Evolutionary conservation across 2,329 filamentous ascomycete genomes (phyloP), one percentile per base, ranked within the genome.

Genomic region (Fusarium algeriense): DNA sequence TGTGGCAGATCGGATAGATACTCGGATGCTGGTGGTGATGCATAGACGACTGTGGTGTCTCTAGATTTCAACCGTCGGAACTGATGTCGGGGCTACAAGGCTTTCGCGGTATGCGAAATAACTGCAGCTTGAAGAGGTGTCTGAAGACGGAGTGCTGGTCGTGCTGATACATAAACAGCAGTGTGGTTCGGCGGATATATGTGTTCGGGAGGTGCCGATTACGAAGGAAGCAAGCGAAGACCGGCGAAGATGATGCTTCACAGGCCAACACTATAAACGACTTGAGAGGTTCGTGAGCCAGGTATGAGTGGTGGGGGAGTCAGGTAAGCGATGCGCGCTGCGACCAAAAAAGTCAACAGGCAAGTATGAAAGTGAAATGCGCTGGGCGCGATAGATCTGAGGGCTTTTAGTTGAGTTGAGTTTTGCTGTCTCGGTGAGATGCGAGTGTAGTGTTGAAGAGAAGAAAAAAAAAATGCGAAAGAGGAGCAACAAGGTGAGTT

Each of bases 91-190:
- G 90, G 88, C 92, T 95, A 92, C 93, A 93, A 88, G 91, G 93
- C 91, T 93, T 97, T 89, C 93, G 91, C 91, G 91, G 89, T 92
- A 93, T 94, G 90, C 94, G 94, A 93, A 97, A 97, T 89, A 92
- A 88, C 90, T 95, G 94, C 93, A 97, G 93, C 93, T 94, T 93
- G 88, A 93, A 90, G 88, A 93, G 93, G 91, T 95, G 92, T 93
- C 91, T 93, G 91, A 93, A 94, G 91, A 94, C 91, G 92, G 93
- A 90, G 90, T 89, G 89, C 81, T 88, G 83, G 91, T 92, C 92
- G 93, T 93, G 92, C 93, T 94, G 94, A 97, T 97, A 97, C 94
- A 97, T 97, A 97, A 93, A 97, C 94, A 92, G 81, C 80, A 80
- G 80, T 79, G 78, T 82, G 76, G 72, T 71, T 77, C 72, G 73